Conservation (phyloP, 2,329 filamentous ascomycete genomes). For the Aspergillus aculeatus region DNA sequence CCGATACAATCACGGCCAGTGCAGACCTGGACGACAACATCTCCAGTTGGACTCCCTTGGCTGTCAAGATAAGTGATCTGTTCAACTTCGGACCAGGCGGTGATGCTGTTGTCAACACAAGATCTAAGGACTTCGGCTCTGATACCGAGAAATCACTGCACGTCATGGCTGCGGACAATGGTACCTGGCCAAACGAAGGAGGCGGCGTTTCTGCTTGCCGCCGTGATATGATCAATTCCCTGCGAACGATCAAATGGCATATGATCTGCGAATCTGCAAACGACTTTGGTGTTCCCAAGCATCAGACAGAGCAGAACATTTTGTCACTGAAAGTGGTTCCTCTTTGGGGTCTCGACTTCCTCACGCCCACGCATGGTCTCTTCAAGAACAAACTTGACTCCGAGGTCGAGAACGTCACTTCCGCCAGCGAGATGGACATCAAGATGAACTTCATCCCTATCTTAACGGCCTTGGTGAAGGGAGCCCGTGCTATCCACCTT, state of each 20-base stretch:
- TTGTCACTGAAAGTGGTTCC: slow-evolving; percentile 56
- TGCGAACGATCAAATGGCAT: slow-evolving; percentile 55
- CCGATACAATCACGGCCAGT: slow-evolving; percentile 53
- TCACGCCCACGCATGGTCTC: slow-evolving; percentile 55
- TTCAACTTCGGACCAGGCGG: slow-evolving; percentile 55
- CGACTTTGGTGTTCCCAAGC: slow-evolving; percentile 55
- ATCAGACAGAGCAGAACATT: slow-evolving; percentile 56
- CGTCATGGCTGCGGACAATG: slow-evolving; percentile 54
- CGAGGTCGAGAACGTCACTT: slow-evolving; percentile 50
- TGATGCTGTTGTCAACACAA: slow-evolving; percentile 52
- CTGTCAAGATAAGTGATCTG: slow-evolving; percentile 52
- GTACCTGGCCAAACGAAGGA: slow-evolving; percentile 54
- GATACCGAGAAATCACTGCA: slow-evolving; percentile 52
- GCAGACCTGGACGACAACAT: slow-evolving; percentile 53
- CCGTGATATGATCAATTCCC: slow-evolving; percentile 55
- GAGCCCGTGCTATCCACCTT: slow-evolving; percentile 48
- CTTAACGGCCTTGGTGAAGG: slow-evolving; percentile 51
- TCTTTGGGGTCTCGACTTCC: slow-evolving; percentile 55
- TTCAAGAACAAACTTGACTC: slow-evolving; percentile 55
- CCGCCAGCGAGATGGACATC: slow-evolving; percentile 48
- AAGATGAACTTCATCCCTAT: slow-evolving; percentile 56
- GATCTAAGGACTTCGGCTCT: slow-evolving; percentile 48
- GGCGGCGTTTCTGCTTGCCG: slow-evolving; percentile 58
- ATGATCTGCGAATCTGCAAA: slow-evolving; percentile 57
- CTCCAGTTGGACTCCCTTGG: slow-evolving; percentile 53